Percentiles rank a stretch among this genome's conserved stretches.
Conservation (phyloP, 23 red algal species). For the Gracilaria caudata region DNA sequence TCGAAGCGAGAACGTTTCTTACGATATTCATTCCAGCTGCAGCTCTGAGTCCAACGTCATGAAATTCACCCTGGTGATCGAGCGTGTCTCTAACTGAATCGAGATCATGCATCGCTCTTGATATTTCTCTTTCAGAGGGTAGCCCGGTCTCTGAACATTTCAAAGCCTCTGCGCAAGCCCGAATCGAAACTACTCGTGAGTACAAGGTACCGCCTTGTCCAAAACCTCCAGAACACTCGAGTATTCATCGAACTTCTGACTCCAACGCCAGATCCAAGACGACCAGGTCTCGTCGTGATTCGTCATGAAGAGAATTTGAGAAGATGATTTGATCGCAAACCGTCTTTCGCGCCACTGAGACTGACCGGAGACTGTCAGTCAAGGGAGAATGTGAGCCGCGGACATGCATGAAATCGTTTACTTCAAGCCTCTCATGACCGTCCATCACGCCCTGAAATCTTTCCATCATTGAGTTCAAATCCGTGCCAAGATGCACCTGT, state of each 20-base stretch:
- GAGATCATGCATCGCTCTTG: constrained; percentile 63
- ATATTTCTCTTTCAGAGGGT: constrained; percentile 56
- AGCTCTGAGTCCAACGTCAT: constrained; percentile 82
- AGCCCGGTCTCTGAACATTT: constrained; percentile 60
- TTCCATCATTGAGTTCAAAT: constrained; percentile 79
- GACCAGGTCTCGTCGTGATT: constrained; percentile 72
- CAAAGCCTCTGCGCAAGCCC: constrained; percentile 44
- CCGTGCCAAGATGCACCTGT: constrained; percentile 89
- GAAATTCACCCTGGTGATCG: constrained; percentile 72
- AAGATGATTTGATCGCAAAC: constrained; percentile 64
- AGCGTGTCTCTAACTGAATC: constrained; percentile 55
- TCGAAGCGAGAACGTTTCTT: constrained; percentile 60
- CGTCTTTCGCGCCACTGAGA: constrained; percentile 42
- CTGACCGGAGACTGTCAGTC: constrained; percentile 61
- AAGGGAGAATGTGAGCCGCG: constrained; percentile 33
- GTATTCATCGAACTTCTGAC: constrained; percentile 61
- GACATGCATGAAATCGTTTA: constrained; percentile 71
- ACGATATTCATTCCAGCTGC: constrained; percentile 72
- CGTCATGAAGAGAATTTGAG: constrained; percentile 56
- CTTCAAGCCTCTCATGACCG: constrained; percentile 39
- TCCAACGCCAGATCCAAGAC: constrained; percentile 88
- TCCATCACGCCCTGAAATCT: constrained; percentile 71
- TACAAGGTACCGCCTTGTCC: constrained; percentile 76
- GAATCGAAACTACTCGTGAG: constrained; percentile 59
- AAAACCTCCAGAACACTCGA: constrained; percentile 50